Percentiles rank a stretch among this genome's conserved stretches.
Conservation (phyloP, 257 asterid species). For the Datura wrightii region DNA sequence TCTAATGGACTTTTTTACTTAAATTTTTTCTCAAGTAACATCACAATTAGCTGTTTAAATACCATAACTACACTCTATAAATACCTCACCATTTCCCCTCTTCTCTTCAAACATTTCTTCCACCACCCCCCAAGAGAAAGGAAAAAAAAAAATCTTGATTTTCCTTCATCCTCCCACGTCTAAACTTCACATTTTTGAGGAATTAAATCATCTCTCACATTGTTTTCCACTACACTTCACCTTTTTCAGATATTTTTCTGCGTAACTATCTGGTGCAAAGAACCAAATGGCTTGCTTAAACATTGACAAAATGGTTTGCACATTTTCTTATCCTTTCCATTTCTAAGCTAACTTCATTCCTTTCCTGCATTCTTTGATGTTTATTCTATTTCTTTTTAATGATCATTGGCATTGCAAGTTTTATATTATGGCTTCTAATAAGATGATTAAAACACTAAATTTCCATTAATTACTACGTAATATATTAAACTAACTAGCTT, state of each 20-base stretch:
- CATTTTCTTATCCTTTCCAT: background rate
- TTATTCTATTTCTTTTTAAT: background rate
- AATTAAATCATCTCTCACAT: background rate
- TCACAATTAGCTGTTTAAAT: background rate
- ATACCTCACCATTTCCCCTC: slow-evolving; percentile 1
- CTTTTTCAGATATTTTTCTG: background rate
- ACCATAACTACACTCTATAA: slow-evolving; percentile 15
- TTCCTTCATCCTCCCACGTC: background rate
- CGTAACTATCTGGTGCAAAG: slow-evolving; percentile 18
- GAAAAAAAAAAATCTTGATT: background rate
- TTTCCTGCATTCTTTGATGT: background rate
- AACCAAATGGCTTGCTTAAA: slow-evolving; percentile 44
- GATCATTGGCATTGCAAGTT: background rate
- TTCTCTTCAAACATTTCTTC: slow-evolving; percentile 8
- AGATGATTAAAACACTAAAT: slow-evolving; percentile 1
- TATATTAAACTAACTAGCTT: background rate
- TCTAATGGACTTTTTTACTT: background rate
- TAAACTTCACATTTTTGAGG: background rate
- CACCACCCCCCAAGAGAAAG: background rate
- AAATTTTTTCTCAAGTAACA: background rate
- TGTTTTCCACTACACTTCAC: background rate
- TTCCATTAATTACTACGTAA: background rate
- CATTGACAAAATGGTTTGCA: slow-evolving; percentile 44
- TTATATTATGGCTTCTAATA: slow-evolving; percentile 5
- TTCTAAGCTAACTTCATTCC: background rate